phyloP scores from a whole-genome alignment of 2,329 filamentous ascomycete species.

The Bertia moriformis region DNA sequence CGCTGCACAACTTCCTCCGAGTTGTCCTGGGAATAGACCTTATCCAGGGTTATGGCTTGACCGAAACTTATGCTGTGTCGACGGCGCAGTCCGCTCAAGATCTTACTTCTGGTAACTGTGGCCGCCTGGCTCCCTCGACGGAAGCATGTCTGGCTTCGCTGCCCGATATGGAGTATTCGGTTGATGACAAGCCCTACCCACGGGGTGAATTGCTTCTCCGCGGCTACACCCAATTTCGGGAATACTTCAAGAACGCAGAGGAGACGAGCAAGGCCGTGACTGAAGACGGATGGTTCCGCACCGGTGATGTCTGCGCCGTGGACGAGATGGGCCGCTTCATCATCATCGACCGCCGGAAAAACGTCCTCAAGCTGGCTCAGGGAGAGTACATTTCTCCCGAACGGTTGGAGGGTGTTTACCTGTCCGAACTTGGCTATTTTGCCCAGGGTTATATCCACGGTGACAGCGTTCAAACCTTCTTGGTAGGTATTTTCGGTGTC shows the following conservation, averaged over 20 bases:
- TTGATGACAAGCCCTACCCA: conserved; percentile 75
- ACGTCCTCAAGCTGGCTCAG: conserved; percentile 54
- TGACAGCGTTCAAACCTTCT: conserved; percentile 64
- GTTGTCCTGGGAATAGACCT: conserved; percentile 69
- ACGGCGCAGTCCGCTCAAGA: conserved; percentile 59
- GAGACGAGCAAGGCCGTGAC: conserved; percentile 21
- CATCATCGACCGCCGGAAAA: conserved; percentile 22
- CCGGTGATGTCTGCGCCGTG: conserved; percentile 25
- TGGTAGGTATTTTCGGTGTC: conserved; percentile 79
- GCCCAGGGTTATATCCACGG: conserved; percentile 81
- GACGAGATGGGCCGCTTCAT: conserved; percentile 14
- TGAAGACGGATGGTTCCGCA: conserved; percentile 24
- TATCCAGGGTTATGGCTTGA: conserved; percentile 81
- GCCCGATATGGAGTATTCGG: conserved; percentile 84
- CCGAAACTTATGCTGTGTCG: conserved; percentile 74
- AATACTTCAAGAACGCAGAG: conserved; percentile 72
- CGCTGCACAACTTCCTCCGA: conserved; percentile 76
- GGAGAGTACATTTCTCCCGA: conserved; percentile 97
- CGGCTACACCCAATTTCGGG: conserved; percentile 64
- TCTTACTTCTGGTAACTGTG: conserved; percentile 67
- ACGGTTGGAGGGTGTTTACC: conserved; percentile 87
- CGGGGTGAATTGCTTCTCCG: conserved; percentile 80
- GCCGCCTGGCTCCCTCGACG: conserved; percentile 47
- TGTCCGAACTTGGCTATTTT: conserved; percentile 66
- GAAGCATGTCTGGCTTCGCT: conserved; percentile 77